Evolutionary conservation across 176 grass and related monocot genomes (phyloP).

Genomic region (Microstegium vimineum): DNA sequence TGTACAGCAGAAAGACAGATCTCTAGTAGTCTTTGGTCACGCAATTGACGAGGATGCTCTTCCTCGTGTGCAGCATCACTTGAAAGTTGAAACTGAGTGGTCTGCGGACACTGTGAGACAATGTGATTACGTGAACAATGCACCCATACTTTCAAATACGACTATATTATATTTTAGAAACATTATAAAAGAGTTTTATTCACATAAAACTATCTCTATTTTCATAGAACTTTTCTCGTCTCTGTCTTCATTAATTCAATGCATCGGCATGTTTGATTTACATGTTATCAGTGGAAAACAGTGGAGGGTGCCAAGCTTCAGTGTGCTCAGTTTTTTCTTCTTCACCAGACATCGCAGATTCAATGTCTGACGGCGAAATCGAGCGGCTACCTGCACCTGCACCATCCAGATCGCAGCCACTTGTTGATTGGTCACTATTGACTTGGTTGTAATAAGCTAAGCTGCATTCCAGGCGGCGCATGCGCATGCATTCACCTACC

Average conservation of each 20-base stretch:
- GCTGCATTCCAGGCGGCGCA: not conserved
- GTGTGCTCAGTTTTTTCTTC: not conserved
- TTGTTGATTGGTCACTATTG: not conserved
- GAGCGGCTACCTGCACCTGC: not conserved
- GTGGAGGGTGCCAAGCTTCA: not conserved
- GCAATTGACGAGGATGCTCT: not conserved
- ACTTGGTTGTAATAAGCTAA: not conserved
- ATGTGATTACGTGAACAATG: too few relatives aligned
- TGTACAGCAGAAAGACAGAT: too few relatives aligned
- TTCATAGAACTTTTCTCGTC: too few relatives aligned
- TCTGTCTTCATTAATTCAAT: too few relatives aligned
- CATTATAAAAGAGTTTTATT: too few relatives aligned
- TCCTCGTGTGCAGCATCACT: not conserved
- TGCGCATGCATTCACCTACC: constrained; percentile 10
- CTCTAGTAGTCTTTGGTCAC: too few relatives aligned
- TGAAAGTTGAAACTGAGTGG: not conserved
- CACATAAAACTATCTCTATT: too few relatives aligned
- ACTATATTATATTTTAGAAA: too few relatives aligned
- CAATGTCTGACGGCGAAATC: not conserved
- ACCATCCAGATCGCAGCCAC: not conserved
- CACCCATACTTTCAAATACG: too few relatives aligned
- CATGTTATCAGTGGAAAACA: too few relatives aligned
- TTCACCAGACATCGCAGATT: not conserved
- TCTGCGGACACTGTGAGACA: too few relatives aligned
- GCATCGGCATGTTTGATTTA: too few relatives aligned